Evolutionary conservation across 108 stramenopile genomes (phyloP).

Genomic region (Cyclotella kingstonii): DNA sequence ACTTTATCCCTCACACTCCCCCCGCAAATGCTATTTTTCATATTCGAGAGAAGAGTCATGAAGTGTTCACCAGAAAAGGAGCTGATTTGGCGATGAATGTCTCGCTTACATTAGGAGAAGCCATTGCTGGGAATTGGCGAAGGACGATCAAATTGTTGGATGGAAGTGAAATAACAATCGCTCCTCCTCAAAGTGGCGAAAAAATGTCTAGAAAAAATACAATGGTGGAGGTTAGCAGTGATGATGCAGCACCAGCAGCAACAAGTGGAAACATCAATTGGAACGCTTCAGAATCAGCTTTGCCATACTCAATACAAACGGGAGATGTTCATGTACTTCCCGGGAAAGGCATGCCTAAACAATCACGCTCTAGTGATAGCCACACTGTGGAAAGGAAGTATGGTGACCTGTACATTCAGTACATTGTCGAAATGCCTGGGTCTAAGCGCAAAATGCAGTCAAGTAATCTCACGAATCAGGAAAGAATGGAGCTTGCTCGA

Average conservation of each 20-base stretch:
- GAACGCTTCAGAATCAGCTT: not conserved
- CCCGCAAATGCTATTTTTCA: slow-evolving; percentile 80
- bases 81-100: slow-evolving; percentile 78
- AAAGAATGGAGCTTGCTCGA: slow-evolving; percentile 47
- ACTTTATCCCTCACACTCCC: slow-evolving; percentile 48
- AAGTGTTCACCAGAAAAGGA: slow-evolving; percentile 62
- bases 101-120: slow-evolving; percentile 60
- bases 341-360: slow-evolving; percentile 81
- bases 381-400: slow-evolving; percentile 17
- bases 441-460: not conserved
- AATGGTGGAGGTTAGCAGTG: slow-evolving; percentile 2
- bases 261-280: not conserved
- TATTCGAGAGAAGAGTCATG: slow-evolving; percentile 52
- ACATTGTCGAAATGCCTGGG: slow-evolving; percentile 64
- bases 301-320: slow-evolving; percentile 36
- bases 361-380: not conserved
- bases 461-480: slow-evolving; percentile 40
- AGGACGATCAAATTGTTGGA: slow-evolving; percentile 58
- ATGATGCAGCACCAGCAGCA: slow-evolving; percentile 6
- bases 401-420: slow-evolving; percentile 86
- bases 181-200: slow-evolving; percentile 16
- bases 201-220: slow-evolving; percentile 13
- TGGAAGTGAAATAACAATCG: slow-evolving; percentile 47
- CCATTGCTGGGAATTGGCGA: slow-evolving; percentile 53
- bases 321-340: slow-evolving; percentile 84